Conservation (phyloP, 2,329 filamentous ascomycete species). For the Pseudocercospora crystallina region DNA sequence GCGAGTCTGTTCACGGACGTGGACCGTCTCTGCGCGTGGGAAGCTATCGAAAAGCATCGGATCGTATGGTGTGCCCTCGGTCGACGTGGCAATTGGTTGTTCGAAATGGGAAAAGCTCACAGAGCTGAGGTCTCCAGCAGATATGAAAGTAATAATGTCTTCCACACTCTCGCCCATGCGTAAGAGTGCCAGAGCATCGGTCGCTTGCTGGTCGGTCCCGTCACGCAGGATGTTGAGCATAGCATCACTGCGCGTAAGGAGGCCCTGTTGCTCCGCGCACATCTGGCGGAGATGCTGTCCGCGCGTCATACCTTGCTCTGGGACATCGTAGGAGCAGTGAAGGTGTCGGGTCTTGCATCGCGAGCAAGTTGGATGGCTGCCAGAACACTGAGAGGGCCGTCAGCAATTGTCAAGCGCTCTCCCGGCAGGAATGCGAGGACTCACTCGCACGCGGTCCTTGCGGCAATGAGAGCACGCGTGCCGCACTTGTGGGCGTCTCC, state of each 20-base stretch:
- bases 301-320: slow-evolving; percentile 24
- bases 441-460: slow-evolving; percentile 4
- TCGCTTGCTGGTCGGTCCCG: slow-evolving; percentile 23
- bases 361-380: slow-evolving; percentile 21
- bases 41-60: no score
- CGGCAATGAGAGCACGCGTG: slow-evolving; percentile 7
- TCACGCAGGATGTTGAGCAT: slow-evolving; percentile 21
- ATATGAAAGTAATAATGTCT: neutral
- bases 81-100: no score
- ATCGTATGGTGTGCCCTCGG: no score
- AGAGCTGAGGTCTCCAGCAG: no score
- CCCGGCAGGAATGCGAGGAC: neutral
- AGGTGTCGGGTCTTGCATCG: slow-evolving; percentile 13
- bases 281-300: slow-evolving; percentile 23
- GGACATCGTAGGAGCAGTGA: slow-evolving; percentile 24
- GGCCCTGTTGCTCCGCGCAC: slow-evolving; percentile 14
- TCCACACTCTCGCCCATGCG: slow-evolving; percentile 23
- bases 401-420: neutral
- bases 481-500: slow-evolving; percentile 1
- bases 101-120: no score
- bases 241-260: slow-evolving; percentile 14
- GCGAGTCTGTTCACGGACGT: no score
- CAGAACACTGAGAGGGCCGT: slow-evolving; percentile 14
- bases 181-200: slow-evolving; percentile 22
- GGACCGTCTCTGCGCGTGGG: no score